phyloP scores from a whole-genome alignment of 352 stramenopile genomes.

The Phytophthora pinifolia region DNA sequence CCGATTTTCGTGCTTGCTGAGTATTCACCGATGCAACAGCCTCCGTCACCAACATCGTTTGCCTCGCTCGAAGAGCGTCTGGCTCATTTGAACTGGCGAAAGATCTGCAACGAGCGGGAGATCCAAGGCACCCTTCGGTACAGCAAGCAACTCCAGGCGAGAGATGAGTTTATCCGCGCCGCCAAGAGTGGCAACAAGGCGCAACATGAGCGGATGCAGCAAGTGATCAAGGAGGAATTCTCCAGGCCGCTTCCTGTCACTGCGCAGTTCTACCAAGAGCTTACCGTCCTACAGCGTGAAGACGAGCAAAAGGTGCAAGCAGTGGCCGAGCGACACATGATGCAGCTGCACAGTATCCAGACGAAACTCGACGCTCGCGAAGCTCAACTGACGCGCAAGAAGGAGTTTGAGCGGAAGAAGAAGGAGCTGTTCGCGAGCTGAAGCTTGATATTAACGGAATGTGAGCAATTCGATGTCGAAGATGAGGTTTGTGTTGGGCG shows the following conservation, averaged over 20 bases:
- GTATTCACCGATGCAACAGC: slow-evolving; percentile 19
- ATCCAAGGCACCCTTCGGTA: slow-evolving; percentile 59
- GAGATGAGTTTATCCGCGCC: slow-evolving; percentile 58
- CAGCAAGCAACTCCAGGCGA: slow-evolving; percentile 64
- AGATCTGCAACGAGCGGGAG: slow-evolving; percentile 69
- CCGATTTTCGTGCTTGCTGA: slow-evolving; percentile 3
- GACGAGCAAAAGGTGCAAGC: slow-evolving; percentile 36
- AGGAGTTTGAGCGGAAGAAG: slow-evolving; percentile 68
- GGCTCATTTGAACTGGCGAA: slow-evolving; percentile 70
- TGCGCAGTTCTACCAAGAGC: slow-evolving; percentile 34
- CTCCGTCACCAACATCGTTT: slow-evolving; percentile 31
- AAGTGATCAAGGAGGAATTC: slow-evolving; percentile 60
- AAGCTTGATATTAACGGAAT: slow-evolving; percentile 48
- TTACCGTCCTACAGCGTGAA: slow-evolving; percentile 25
- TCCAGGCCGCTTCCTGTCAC: slow-evolving; percentile 55
- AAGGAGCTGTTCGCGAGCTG: slow-evolving; percentile 45
- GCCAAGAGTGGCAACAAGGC: slow-evolving; percentile 42
- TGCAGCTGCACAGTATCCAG: slow-evolving; percentile 53
- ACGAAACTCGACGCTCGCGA: slow-evolving; percentile 53
- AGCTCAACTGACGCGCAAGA: slow-evolving; percentile 40
- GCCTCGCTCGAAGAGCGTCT: slow-evolving; percentile 66
- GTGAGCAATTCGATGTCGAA: slow-evolving; percentile 93
- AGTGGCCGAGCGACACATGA: slow-evolving; percentile 40
- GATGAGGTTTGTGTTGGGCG: slow-evolving; percentile 91
- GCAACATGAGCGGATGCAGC: slow-evolving; percentile 46